Evolutionary conservation across 305 asterid genomes (phyloP), one percentile per base, ranked within the genome.

Genomic region (Fraxinus nigra): DNA sequence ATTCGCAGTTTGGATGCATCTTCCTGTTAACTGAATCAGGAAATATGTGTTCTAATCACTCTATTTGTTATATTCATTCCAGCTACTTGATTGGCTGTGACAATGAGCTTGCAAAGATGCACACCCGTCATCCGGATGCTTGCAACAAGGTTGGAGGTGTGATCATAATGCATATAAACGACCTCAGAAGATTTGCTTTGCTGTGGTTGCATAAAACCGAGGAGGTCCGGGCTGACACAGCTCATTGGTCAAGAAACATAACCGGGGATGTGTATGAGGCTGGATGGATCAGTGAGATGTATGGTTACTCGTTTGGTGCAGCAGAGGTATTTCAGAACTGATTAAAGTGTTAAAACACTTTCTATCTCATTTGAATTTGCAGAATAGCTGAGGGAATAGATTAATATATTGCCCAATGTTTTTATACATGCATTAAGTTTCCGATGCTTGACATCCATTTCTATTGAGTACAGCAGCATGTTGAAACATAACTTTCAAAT

Each of bases 211-310:
- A 97, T 78, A 97, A 97, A 91, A 97, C 99, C 1, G 97, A 89
- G 93, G 98, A 94, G 90, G 97, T 97, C 59, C 90, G 98, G 82
- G 95, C 94, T 7, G 98, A 97, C 85, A 85, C 85, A 85, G 90
- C 92, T 84, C 99, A 93, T 82, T 97, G 97, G 95, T 88, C 98
- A 40, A 92, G 86, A 85, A 86, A 92, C 86, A 85, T 93, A 37
- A 97, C 98, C 0, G 99, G 98, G 76, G 99, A 97, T 83, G 84
- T 97, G 73, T 97, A 94, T 34, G 97, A 97, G 85, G 85, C 98
- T 72, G 98, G 99, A 78, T 97, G 98, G 99, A 92, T 97, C 78
- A 97, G 98, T 79, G 98, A 97, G 89, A 97, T 97, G 99, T 94
- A 97, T 85, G 99, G 99, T 77, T 94, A 94, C 91, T 89, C 99